Evolutionary conservation across 208 protist genomes (phyloP).

Genomic region (Trypanosoma platydactyli): DNA sequence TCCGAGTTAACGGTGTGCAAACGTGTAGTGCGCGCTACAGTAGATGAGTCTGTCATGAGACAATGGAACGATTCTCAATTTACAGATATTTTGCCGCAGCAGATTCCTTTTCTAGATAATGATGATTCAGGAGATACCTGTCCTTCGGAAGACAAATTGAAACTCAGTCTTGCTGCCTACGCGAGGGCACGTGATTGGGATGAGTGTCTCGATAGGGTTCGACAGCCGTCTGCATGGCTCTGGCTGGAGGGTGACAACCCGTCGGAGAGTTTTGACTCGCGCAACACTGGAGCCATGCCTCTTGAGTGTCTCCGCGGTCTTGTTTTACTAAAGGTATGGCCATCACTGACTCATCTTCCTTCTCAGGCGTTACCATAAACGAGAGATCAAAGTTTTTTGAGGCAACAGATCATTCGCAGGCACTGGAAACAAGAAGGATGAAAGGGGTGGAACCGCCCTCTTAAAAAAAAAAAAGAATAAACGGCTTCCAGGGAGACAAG

Average conservation of each 20-base stretch:
- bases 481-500: too few relatives aligned
- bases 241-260: conserved; percentile 89
- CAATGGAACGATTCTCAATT: conserved; percentile 53
- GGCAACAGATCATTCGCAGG: neutral
- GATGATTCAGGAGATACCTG: neutral
- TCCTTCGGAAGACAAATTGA: neutral
- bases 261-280: conserved; percentile 72
- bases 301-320: conserved; percentile 71
- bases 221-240: conserved; percentile 49
- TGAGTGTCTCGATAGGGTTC: conserved; percentile 46
- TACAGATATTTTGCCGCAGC: conserved; percentile 19
- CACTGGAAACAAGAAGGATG: neutral
- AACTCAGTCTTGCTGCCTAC: neutral
- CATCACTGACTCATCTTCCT: conserved; percentile 2
- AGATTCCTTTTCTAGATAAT: conserved; percentile 18
- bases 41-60: conserved; percentile 29
- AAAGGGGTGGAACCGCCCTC: neutral
- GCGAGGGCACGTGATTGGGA: conserved; percentile 64
- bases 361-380: neutral
- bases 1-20: conserved; percentile 77
- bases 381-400: too few relatives aligned
- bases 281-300: conserved; percentile 60
- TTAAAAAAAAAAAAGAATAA: too few relatives aligned
- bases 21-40: conserved; percentile 54
- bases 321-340: conserved; percentile 44